Conservation (phyloP, 2,329 filamentous ascomycete species). For the Akanthomyces lecanii region DNA sequence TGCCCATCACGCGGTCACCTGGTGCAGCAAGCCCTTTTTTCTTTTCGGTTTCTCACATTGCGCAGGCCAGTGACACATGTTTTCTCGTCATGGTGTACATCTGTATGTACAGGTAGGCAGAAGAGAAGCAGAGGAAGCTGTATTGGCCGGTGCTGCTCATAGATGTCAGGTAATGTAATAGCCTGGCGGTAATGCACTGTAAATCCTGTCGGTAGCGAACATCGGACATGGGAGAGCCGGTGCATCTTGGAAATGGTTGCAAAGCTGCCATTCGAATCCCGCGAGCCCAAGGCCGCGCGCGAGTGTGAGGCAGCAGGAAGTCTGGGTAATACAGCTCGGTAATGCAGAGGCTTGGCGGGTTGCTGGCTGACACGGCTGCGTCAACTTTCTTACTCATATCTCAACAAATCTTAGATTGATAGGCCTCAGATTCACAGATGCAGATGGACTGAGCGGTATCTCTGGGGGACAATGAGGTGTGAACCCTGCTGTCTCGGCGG, state of each 20-base stretch:
- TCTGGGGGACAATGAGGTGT: neutral
- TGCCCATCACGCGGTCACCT: conserved; percentile 13
- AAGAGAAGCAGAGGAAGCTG: neutral
- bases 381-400: conserved; percentile 16
- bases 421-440: conserved; percentile 5
- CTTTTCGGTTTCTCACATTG: neutral
- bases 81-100: conserved; percentile 2
- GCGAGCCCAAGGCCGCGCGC: neutral
- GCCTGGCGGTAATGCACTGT: neutral
- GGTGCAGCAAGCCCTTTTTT: neutral
- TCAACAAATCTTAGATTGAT: conserved; percentile 10
- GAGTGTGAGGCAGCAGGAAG: neutral
- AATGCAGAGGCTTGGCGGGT: conserved; percentile 12
- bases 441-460: neutral
- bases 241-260: neutral
- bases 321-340: conserved; percentile 4
- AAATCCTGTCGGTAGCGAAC: neutral
- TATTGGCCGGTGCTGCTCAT: neutral
- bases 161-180: neutral
- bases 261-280: conserved; percentile 1
- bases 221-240: neutral
- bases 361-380: conserved; percentile 8
- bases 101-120: neutral
- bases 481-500: conserved; percentile 1
- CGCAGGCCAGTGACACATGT: conserved; percentile 14